Evolutionary conservation across 805 yeast species (phyloP).

Genomic region (Pichia insulana): DNA sequence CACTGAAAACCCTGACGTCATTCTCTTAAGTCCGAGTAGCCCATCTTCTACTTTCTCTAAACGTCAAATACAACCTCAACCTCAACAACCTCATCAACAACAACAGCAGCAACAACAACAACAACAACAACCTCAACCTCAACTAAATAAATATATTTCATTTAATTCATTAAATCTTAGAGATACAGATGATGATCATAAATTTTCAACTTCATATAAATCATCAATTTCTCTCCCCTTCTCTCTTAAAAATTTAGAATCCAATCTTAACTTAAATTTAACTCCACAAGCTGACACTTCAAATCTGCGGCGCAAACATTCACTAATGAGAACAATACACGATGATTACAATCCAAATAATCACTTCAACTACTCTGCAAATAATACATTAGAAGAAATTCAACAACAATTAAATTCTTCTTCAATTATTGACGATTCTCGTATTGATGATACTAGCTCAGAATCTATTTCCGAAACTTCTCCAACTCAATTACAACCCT

Average conservation of each 20-base stretch:
- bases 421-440: not conserved
- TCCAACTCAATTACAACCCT: not conserved
- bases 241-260: conserved; percentile 1
- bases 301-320: not conserved
- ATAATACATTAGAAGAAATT: conserved; percentile 27
- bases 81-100: conserved; percentile 1
- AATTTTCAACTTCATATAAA: conserved; percentile 7
- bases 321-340: conserved; percentile 7
- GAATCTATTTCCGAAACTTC: too few relatives aligned
- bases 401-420: conserved; percentile 22
- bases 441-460: too few relatives aligned
- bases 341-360: conserved; percentile 27
- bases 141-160: conserved; percentile 29
- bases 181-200: not conserved
- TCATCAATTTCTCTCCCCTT: conserved; percentile 4
- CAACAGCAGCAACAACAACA: not conserved
- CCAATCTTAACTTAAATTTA: not conserved
- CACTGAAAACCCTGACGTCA: too few relatives aligned
- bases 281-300: not conserved
- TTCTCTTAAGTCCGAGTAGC: too few relatives aligned
- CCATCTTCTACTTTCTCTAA: not conserved
- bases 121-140: conserved; percentile 5
- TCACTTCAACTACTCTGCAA: conserved; percentile 25
- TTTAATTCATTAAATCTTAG: conserved; percentile 29
- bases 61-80: not conserved